These are phyloP conservation scores for Cruciata laevipes DNA, from an alignment of 257 asterid genomes.

Conservation along the genomic window DNA sequence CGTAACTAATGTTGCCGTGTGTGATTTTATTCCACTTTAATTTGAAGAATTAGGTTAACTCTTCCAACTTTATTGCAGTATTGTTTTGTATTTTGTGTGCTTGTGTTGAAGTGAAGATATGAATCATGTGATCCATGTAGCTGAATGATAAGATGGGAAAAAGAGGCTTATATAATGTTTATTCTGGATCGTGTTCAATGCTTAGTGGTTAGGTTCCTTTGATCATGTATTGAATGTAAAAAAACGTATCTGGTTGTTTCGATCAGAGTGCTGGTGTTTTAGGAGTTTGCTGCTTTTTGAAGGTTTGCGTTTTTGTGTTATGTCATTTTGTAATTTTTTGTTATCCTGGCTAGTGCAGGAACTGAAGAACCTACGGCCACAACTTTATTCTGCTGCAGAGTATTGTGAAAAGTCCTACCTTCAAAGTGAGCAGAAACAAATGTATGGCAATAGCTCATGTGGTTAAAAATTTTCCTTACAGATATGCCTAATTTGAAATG, in stretches of 20 bases:
- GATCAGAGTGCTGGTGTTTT: neutral
- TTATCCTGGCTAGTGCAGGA: conserved; percentile 44
- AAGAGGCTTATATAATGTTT: neutral
- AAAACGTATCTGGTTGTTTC: neutral
- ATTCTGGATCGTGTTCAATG: neutral
- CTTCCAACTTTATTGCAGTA: neutral
- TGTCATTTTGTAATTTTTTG: conserved; percentile 9
- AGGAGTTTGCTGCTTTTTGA: neutral
- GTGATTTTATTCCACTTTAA: neutral
- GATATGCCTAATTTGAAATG: neutral
- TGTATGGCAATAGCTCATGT: conserved; percentile 37
- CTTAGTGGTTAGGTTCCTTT: neutral
- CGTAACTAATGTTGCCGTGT: neutral
- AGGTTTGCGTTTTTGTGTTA: neutral
- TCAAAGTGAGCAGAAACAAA: conserved; percentile 81
- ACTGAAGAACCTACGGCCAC: conserved; percentile 88
- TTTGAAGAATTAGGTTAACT: neutral
- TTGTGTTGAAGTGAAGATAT: neutral
- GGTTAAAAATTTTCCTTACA: neutral
- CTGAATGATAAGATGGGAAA: neutral
- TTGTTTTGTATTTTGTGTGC: neutral
- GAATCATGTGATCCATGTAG: neutral
- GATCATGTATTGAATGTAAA: too few species aligned
- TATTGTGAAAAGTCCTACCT: conserved; percentile 87
- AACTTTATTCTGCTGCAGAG: conserved; percentile 92